phyloP scores from a whole-genome alignment of 2,329 filamentous ascomycete species.

The Colletotrichum costaricense region DNA sequence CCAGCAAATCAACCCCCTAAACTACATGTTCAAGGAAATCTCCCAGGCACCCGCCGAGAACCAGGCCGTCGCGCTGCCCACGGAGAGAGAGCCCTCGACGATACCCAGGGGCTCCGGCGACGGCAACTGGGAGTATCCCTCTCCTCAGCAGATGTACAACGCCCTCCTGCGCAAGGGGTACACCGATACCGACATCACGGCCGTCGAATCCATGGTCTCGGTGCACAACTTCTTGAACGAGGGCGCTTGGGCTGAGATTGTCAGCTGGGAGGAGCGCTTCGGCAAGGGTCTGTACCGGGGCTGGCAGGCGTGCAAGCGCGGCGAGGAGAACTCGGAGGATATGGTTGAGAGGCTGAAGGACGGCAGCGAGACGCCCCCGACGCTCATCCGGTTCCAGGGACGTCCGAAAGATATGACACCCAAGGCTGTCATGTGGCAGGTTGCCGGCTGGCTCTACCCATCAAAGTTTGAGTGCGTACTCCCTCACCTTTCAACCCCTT shows the following conservation, averaged over 20 bases:
- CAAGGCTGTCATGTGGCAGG: constrained; percentile 86
- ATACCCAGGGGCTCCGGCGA: constrained; percentile 87
- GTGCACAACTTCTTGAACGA: constrained; percentile 99
- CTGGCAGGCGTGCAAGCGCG: constrained; percentile 79
- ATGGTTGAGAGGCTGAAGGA: constrained; percentile 62
- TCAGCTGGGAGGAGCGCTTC: constrained; percentile 93
- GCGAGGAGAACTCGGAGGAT: constrained; percentile 71
- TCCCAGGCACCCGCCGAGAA: constrained; percentile 82
- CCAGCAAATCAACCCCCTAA: constrained; percentile 75
- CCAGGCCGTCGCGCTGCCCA: constrained; percentile 80
- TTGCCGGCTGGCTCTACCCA: constrained; percentile 83
- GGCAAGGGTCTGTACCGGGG: constrained; percentile 76
- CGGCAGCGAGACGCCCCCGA: constrained; percentile 70
- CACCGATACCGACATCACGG: constrained; percentile 91
- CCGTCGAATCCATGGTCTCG: constrained; percentile 96
- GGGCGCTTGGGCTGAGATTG: constrained; percentile 95
- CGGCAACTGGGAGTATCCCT: constrained; percentile 96
- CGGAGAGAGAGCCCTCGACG: constrained; percentile 84
- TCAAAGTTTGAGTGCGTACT: constrained; percentile 76
- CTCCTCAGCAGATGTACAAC: constrained; percentile 99
- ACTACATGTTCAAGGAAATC: constrained; percentile 93
- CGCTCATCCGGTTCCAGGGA: constrained; percentile 87
- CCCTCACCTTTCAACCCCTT: background rate
- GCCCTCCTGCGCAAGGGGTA: constrained; percentile 96
- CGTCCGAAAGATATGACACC: constrained; percentile 90